Percentiles rank a stretch among this genome's conserved stretches.
Conservation (phyloP, 257 asterid species). For the Osmanthus fragrans region DNA sequence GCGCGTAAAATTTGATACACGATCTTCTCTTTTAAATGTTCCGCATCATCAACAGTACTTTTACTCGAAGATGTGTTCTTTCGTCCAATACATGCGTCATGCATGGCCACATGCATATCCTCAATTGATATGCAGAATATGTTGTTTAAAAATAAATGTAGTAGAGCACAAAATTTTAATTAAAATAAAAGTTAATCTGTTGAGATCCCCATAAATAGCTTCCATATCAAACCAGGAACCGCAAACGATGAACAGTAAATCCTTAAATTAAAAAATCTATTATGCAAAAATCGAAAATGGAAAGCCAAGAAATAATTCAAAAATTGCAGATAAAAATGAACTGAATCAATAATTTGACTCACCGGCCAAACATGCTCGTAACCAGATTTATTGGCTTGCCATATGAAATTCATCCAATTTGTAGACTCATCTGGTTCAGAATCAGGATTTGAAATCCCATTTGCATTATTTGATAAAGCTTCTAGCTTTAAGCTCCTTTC, state of each 20-base stretch:
- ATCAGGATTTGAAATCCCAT: slow-evolving; percentile 3
- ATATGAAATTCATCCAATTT: slow-evolving; percentile 32
- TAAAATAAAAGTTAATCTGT: background rate
- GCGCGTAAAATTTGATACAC: too few species aligned
- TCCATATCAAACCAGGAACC: background rate
- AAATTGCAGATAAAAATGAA: background rate
- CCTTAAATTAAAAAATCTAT: background rate
- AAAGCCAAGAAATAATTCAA: background rate
- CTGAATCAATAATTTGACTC: slow-evolving; percentile 17
- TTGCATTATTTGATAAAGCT: slow-evolving; percentile 9
- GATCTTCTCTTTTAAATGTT: too few species aligned
- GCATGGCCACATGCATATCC: background rate
- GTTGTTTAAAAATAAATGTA: too few species aligned
- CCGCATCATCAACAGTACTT: too few species aligned
- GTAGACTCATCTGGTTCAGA: slow-evolving; percentile 14
- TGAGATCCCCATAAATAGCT: background rate
- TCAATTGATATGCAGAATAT: background rate
- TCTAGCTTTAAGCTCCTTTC: slow-evolving; percentile 39
- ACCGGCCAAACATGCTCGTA: slow-evolving; percentile 60
- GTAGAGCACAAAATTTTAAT: background rate
- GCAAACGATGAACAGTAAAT: background rate
- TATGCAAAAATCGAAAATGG: background rate
- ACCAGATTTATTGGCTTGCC: slow-evolving; percentile 42
- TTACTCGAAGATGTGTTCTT: background rate
- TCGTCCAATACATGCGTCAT: background rate